These are phyloP conservation scores for Fusarium incarnatum DNA, from an alignment of 2,329 filamentous ascomycete genomes.

Conservation along the genomic window DNA sequence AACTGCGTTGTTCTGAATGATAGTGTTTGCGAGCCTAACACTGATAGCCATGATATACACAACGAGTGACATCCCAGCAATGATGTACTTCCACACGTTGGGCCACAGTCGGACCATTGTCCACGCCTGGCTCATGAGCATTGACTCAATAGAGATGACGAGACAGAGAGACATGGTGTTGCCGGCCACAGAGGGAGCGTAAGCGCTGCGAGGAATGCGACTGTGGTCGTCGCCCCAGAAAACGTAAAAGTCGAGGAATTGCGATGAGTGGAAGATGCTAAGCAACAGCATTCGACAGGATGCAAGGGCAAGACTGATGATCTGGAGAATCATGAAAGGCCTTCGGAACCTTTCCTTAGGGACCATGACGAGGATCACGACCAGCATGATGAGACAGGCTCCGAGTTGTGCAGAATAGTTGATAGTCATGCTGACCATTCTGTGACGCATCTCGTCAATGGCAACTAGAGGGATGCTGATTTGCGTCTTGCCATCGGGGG, in stretches of 20 bases:
- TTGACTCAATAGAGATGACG: conserved; percentile 58
- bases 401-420: conserved; percentile 79
- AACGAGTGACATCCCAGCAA: conserved; percentile 50
- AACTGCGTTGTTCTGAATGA: conserved; percentile 53
- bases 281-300: conserved; percentile 69
- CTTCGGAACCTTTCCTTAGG: conserved; percentile 72
- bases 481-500: conserved; percentile 47
- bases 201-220: conserved; percentile 56
- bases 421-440: conserved; percentile 59
- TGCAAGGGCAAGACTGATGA: conserved; percentile 69
- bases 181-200: conserved; percentile 52
- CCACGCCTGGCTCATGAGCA: conserved; percentile 65
- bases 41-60: conserved; percentile 51
- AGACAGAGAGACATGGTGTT: conserved; percentile 59
- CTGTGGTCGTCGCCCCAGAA: conserved; percentile 67
- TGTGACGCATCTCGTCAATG: conserved; percentile 51
- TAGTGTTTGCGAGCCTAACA: conserved; percentile 50
- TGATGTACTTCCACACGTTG: conserved; percentile 47
- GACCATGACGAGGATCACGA: conserved; percentile 75
- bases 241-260: conserved; percentile 71
- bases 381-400: conserved; percentile 71
- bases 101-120: conserved; percentile 64
- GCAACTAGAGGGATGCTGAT: conserved; percentile 49
- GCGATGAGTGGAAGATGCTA: conserved; percentile 69
- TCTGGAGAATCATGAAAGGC: conserved; percentile 73